These are phyloP conservation scores for Mycena filopes DNA, from an alignment of 768 basidiomycete genomes.

Conservation along the genomic window DNA sequence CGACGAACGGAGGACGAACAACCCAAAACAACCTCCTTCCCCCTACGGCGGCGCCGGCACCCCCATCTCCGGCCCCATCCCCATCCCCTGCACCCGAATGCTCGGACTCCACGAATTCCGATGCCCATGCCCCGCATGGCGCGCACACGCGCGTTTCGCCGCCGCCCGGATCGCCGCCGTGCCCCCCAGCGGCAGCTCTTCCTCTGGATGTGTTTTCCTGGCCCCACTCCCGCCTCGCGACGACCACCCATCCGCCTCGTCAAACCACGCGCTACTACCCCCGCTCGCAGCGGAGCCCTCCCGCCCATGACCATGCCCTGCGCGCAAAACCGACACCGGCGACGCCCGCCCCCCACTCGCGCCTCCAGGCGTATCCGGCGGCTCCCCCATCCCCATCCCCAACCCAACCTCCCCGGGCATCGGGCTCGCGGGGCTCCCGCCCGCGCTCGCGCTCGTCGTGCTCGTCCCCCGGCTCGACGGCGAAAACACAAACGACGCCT, in stretches of 20 bases:
- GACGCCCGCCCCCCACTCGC: too few relatives aligned
- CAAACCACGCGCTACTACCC: too few relatives aligned
- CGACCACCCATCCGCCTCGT: background rate
- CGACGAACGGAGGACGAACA: too few relatives aligned
- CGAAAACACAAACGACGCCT: constrained; percentile 35
- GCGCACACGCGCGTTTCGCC: constrained; percentile 59
- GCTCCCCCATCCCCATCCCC: background rate
- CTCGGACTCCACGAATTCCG: constrained; percentile 34
- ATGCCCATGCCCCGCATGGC: constrained; percentile 46
- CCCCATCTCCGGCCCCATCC: too few relatives aligned
- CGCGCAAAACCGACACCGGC: too few relatives aligned
- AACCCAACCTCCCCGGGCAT: background rate
- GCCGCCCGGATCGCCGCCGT: constrained; percentile 64
- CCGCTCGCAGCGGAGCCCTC: background rate
- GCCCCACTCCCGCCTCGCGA: background rate
- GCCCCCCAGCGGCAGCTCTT: constrained; percentile 17
- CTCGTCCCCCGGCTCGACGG: constrained; percentile 37
- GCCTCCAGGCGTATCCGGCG: too few relatives aligned
- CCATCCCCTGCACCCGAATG: constrained; percentile 2
- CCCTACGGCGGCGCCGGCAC: too few relatives aligned
- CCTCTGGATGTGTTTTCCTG: background rate
- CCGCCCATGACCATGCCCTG: background rate
- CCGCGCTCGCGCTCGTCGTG: constrained; percentile 26
- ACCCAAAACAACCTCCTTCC: too few relatives aligned
- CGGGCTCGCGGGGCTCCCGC: constrained; percentile 6